These are phyloP conservation scores for Silene latifolia DNA, from an alignment of 148 eudicot genomes.

Conservation along the genomic window DNA sequence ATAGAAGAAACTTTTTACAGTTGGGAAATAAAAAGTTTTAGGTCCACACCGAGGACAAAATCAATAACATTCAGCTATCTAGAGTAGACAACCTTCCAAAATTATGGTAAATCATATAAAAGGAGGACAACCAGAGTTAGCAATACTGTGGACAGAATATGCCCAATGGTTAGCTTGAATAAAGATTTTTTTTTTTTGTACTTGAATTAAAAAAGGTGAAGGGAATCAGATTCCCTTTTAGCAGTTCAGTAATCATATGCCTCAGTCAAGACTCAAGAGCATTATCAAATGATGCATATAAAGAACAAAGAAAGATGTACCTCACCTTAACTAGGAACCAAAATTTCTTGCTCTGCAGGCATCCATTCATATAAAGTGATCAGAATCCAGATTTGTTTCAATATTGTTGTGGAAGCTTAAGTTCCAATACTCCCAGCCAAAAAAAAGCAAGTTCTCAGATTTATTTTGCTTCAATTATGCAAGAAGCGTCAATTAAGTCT, in stretches of 20 bases:
- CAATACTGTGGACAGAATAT: constrained; percentile 1
- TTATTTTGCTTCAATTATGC: neutral
- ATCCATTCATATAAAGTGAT: constrained; percentile 30
- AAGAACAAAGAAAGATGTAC: constrained; percentile 25
- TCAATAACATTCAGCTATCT: no score
- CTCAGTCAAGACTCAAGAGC: constrained; percentile 25
- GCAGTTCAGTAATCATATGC: constrained; percentile 18
- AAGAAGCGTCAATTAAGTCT: no score
- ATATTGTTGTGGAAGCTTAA: neutral
- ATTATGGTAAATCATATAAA: neutral
- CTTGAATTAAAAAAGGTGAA: neutral
- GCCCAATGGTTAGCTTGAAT: constrained; percentile 7
- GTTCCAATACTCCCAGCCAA: neutral
- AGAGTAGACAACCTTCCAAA: neutral
- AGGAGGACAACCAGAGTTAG: neutral
- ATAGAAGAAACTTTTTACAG: no score
- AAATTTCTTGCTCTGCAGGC: constrained; percentile 19
- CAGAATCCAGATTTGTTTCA: constrained; percentile 27
- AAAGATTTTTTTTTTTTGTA: constrained; percentile 16
- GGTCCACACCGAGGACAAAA: no score
- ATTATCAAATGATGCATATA: constrained; percentile 14
- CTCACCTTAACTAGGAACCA: constrained; percentile 28
- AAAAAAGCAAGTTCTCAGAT: neutral
- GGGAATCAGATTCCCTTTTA: constrained; percentile 10
- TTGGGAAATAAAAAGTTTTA: no score